Evolutionary conservation across 192 early-diverging fungal species (phyloP).

Genomic region (Coemansia sp.): DNA sequence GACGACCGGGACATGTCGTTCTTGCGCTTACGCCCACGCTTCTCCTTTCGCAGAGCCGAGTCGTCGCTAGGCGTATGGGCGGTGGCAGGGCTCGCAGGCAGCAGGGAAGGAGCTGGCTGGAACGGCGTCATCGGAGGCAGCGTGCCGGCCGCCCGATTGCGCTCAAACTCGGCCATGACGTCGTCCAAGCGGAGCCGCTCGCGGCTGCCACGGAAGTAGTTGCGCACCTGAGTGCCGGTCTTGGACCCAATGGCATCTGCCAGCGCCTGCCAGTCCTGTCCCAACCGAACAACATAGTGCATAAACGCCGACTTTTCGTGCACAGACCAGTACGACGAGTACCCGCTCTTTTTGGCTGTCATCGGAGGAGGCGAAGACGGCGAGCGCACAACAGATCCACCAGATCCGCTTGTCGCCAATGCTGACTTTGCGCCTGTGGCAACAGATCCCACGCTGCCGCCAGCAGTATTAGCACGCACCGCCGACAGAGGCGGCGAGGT

Average conservation of each 20-base stretch:
- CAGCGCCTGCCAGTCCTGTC: slow-evolving; percentile 78
- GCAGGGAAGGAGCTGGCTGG: slow-evolving; percentile 7
- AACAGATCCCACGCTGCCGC: not conserved
- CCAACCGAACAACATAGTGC: slow-evolving; percentile 62
- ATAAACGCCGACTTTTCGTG: slow-evolving; percentile 76
- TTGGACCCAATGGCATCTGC: slow-evolving; percentile 75
- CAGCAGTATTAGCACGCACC: not conserved
- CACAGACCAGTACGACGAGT: slow-evolving; percentile 89
- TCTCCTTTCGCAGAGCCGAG: slow-evolving; percentile 21
- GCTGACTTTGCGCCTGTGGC: not conserved
- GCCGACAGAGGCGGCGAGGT: not conserved
- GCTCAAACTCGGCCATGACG: slow-evolving; percentile 43
- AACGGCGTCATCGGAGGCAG: slow-evolving; percentile 31
- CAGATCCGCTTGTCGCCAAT: not conserved
- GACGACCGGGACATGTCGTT: slow-evolving; percentile 16
- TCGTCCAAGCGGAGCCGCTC: slow-evolving; percentile 58
- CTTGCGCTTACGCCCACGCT: slow-evolving; percentile 51
- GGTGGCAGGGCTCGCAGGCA: slow-evolving; percentile 1
- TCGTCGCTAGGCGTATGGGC: slow-evolving; percentile 13
- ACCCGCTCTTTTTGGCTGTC: slow-evolving; percentile 54
- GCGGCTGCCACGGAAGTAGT: slow-evolving; percentile 72
- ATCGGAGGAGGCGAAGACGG: slow-evolving; percentile 16
- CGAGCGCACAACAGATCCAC: not conserved
- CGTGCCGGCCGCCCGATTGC: slow-evolving; percentile 26
- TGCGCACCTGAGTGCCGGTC: slow-evolving; percentile 80